A percentile compares a stretch with the other conserved stretches of the same genome.
Conservation (phyloP, 768 basidiomycete genomes). For the Lactarius akahatsu region DNA sequence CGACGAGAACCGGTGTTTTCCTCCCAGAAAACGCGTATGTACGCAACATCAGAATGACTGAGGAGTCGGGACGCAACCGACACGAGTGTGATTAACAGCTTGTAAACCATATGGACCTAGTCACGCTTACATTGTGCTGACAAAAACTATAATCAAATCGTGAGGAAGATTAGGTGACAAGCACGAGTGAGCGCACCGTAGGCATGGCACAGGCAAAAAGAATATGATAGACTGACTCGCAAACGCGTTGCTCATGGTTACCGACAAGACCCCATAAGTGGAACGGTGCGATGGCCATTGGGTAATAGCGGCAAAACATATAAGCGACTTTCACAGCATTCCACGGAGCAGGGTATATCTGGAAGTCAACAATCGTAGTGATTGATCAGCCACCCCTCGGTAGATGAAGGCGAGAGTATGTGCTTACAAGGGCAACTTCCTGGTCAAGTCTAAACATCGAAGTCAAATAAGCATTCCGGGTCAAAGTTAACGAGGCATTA, state of each 20-base stretch:
- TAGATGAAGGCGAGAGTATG: too few species aligned
- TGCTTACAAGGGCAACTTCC: slow-evolving; percentile 20
- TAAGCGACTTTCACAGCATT: slow-evolving; percentile 21
- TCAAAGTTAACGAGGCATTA: neutral
- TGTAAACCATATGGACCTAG: neutral
- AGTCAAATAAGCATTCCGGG: neutral
- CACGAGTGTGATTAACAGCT: slow-evolving; percentile 1
- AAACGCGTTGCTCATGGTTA: slow-evolving; percentile 11
- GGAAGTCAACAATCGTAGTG: neutral
- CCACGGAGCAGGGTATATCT: slow-evolving; percentile 26
- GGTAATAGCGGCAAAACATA: slow-evolving; percentile 26
- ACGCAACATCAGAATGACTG: slow-evolving; percentile 29
- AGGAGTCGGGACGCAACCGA: neutral
- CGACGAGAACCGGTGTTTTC: slow-evolving; percentile 1
- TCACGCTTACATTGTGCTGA: slow-evolving; percentile 22
- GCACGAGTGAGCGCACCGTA: slow-evolving; percentile 10
- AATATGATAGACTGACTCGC: slow-evolving; percentile 7
- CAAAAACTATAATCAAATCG: slow-evolving; percentile 2
- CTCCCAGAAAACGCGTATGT: slow-evolving; percentile 27
- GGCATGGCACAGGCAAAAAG: slow-evolving; percentile 21
- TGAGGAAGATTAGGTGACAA: neutral
- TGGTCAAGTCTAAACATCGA: slow-evolving; percentile 19
- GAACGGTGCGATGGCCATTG: slow-evolving; percentile 22
- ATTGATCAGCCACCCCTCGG: neutral
- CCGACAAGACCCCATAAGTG: slow-evolving; percentile 17